phyloP scores from a whole-genome alignment of 2,329 filamentous ascomycete genomes.

The Sporothrix euskadiensis region DNA sequence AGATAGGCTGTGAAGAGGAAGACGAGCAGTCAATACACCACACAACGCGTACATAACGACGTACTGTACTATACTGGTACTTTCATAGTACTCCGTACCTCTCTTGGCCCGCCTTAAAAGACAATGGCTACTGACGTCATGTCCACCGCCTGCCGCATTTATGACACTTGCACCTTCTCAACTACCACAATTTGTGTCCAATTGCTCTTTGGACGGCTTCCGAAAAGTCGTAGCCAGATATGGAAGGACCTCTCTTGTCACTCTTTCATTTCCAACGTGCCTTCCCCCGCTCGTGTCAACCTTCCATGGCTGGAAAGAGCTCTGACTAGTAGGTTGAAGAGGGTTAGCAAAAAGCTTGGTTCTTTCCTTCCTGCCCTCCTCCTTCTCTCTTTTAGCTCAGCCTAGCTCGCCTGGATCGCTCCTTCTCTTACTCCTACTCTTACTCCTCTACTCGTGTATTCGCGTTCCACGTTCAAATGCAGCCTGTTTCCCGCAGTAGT shows the following conservation, averaged over 20 bases:
- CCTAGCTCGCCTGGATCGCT: background rate
- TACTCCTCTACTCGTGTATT: background rate
- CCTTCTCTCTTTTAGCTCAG: background rate
- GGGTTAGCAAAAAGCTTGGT: background rate
- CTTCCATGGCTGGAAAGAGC: background rate
- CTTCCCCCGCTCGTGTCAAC: background rate
- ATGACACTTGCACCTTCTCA: background rate
- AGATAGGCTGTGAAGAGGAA: background rate
- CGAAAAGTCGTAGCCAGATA: background rate
- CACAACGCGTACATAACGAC: background rate
- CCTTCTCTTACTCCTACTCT: no score
- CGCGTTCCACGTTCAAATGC: background rate
- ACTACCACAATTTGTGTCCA: background rate
- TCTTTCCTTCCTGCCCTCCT: no score
- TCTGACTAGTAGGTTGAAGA: background rate
- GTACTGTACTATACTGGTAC: no score
- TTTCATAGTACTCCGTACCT: background rate
- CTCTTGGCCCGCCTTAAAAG: background rate
- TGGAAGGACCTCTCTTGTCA: background rate
- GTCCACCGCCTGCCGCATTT: background rate
- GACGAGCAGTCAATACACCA: background rate
- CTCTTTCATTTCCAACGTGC: background rate
- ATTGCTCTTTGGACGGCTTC: background rate
- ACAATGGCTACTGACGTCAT: slow-evolving; percentile 8
- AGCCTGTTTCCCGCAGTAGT: background rate